A percentile compares a stretch with the other conserved stretches of the same genome.
phyloP scores from a whole-genome alignment of 2,329 filamentous ascomycete species.

The Cercospora zeae-maydis region DNA sequence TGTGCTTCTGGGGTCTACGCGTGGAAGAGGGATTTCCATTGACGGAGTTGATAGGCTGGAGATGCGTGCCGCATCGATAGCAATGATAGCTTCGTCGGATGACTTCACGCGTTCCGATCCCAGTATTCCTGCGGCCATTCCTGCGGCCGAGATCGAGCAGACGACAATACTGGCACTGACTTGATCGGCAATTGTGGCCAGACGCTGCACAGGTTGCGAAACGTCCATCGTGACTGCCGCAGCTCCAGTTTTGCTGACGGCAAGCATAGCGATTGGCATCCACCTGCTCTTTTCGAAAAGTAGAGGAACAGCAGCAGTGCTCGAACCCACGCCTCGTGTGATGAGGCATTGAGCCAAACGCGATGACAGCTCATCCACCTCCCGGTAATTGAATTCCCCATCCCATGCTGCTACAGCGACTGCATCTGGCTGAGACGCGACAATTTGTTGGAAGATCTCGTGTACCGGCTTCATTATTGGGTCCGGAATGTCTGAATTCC shows the following conservation, averaged over 20 bases:
- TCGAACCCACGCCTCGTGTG: background rate
- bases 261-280: constrained; percentile 29
- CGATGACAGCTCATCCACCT: constrained; percentile 21
- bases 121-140: background rate
- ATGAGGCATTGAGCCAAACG: background rate
- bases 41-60: background rate
- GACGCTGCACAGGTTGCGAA: constrained; percentile 26
- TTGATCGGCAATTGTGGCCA: constrained; percentile 29
- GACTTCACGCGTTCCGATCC: background rate
- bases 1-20: constrained; percentile 2
- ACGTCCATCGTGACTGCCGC: constrained; percentile 32
- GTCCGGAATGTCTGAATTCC: constrained; percentile 17
- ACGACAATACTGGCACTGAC: constrained; percentile 22
- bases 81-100: background rate
- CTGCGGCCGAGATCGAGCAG: background rate
- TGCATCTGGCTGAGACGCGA: constrained; percentile 20
- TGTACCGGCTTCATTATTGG: constrained; percentile 22
- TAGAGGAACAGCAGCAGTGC: constrained; percentile 20
- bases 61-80: background rate
- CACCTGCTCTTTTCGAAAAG: constrained; percentile 31
- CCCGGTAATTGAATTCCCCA: constrained; percentile 27
- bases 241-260: constrained; percentile 33
- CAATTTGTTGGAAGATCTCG: constrained; percentile 23
- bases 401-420: constrained; percentile 31
- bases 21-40: background rate